These are phyloP conservation scores for Elaeis guineensis DNA, from an alignment of 176 grass and related monocot species.

Conservation along the genomic window DNA sequence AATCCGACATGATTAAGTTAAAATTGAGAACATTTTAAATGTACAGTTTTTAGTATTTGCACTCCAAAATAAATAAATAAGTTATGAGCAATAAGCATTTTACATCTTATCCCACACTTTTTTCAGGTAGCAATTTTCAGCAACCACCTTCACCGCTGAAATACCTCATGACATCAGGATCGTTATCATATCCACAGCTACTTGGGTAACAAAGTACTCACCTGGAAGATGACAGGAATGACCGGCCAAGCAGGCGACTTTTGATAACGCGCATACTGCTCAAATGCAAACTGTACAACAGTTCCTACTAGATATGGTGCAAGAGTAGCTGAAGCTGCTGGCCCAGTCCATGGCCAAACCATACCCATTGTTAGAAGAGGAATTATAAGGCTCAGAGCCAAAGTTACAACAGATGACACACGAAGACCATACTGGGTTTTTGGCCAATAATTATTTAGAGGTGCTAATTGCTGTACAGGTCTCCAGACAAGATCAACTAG, in stretches of 20 bases:
- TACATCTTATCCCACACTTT: too few species aligned
- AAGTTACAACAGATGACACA: slow-evolving; percentile 82
- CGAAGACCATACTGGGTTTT: slow-evolving; percentile 51
- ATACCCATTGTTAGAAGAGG: slow-evolving; percentile 93
- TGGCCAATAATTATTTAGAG: slow-evolving; percentile 40
- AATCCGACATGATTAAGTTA: too few species aligned
- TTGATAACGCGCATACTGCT: slow-evolving; percentile 63
- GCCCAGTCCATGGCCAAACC: slow-evolving; percentile 98
- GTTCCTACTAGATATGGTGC: slow-evolving; percentile 90
- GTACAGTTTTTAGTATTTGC: too few species aligned
- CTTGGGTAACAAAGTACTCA: slow-evolving; percentile 9
- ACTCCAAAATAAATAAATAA: too few species aligned
- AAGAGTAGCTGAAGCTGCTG: slow-evolving; percentile 91
- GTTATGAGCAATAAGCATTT: too few species aligned
- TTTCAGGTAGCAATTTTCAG: too few species aligned
- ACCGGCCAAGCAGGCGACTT: slow-evolving; percentile 89
- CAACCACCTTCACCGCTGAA: too few species aligned
- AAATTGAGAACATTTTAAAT: too few species aligned
- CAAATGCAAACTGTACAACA: slow-evolving; percentile 88
- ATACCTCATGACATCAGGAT: too few species aligned
- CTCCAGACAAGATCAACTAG: slow-evolving; percentile 84
- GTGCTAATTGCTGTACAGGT: slow-evolving; percentile 44
- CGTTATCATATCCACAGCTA: too few species aligned
- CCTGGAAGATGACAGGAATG: slow-evolving; percentile 94
- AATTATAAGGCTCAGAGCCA: slow-evolving; percentile 80